Evolutionary conservation across 1,139 yeast genomes (phyloP), one percentile per base, ranked within the genome.

Genomic region (Yueomyces sp.): DNA sequence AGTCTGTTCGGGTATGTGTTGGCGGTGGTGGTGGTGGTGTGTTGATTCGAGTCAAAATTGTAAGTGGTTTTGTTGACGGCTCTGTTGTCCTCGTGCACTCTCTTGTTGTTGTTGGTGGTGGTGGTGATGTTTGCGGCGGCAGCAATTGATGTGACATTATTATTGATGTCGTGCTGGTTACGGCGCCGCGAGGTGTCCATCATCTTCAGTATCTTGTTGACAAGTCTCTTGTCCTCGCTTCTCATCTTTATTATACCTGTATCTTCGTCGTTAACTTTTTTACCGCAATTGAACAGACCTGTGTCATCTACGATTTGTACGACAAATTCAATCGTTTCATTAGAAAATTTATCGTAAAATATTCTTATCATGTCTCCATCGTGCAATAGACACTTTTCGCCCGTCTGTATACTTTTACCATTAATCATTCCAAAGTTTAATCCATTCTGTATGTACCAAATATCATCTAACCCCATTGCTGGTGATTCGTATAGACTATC

Each of bases 391-490:
- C 72, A 72, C 50, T 84, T 84, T 35, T 70, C 68, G 2, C 81
- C 81, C 47, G 76, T 75, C 0, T 82, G 82, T 37, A 87, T 56
- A 39, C 68, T 69, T 11, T 63, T 60, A 3, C 73, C 73, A 55
- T 87, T 85, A 7, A 87, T 72, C 50, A 68, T 75, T 56, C 96
- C 84, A 1, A 84, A 81, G 58, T 87, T 87, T 1, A 94, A 76
- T 42, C 94, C 82, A 47, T 70, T 74, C 55, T 85, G 96, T 37
- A 83, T 63, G 25, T 87, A 64, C 95, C 95, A 86, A n/a, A 84
- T 67, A 54, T 79, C 87, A 45, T 79, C 85, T 3, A 75, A 63
- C 46, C 80, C 76, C 46, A 75, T 69, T 0, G 84, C 85, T 0
- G 85, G 84, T 12, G 81, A 75, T 52, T 78, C 83, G 52, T 66